phyloP scores from a whole-genome alignment of 2,329 filamentous ascomycete species.

The Alternaria sp. region DNA sequence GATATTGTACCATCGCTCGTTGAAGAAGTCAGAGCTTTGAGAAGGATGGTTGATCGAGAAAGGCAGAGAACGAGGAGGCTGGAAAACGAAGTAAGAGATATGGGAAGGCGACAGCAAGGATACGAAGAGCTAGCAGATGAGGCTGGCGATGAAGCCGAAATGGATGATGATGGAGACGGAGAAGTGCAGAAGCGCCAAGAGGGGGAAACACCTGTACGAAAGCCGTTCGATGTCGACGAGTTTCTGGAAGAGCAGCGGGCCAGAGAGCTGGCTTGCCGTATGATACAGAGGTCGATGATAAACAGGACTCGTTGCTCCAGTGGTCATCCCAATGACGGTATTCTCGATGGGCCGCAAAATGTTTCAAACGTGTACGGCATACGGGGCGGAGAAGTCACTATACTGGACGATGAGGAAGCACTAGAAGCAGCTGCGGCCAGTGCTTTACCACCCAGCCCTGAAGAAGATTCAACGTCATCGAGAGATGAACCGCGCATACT shows the following conservation, averaged over 20 bases:
- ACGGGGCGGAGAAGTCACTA: neutral
- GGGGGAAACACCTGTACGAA: neutral
- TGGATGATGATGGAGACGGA: neutral
- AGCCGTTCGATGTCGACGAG: neutral
- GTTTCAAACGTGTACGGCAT: accelerated
- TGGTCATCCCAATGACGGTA: accelerated
- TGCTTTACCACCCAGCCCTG: neutral
- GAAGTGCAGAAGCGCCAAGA: neutral
- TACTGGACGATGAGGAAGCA: neutral
- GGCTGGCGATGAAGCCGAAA: neutral
- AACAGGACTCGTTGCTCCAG: neutral
- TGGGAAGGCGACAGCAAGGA: neutral
- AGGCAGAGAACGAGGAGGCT: neutral
- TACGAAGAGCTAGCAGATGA: neutral
- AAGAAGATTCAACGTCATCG: neutral
- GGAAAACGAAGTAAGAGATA: neutral
- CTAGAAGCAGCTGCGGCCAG: neutral
- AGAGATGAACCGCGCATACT: neutral
- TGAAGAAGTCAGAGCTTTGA: neutral
- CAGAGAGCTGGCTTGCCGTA: neutral
- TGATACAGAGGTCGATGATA: neutral
- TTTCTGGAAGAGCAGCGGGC: neutral
- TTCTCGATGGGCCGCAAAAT: neutral
- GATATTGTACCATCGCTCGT: neutral
- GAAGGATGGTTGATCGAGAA: neutral